Base-by-base conservation (phyloP, 192 early-diverging fungal genomes). In the Allomyces macrogynus region DNA sequence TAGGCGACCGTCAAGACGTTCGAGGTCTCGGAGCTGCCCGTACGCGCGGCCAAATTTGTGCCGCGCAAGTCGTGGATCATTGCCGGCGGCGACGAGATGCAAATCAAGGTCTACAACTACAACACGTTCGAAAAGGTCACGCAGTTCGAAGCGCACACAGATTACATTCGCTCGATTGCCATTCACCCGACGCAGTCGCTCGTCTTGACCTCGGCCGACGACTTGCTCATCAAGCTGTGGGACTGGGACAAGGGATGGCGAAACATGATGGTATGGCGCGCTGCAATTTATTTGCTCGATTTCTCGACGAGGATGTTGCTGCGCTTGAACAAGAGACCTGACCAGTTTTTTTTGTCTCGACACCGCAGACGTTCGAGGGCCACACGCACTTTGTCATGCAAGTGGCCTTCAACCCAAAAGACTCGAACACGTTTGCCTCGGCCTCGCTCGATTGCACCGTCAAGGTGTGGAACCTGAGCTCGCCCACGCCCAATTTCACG, bases 201-300 rank as follows among this genome's bases (percentile, higher is more conserved):
- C 63, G 78, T 99, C 25, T 76, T 99, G 61, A 91, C 92, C 3
- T 85, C 90, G 63, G 95, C 93, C 5, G 96, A 99, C 70, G 96
- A 99, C 68, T 90, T 91, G 87, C 81, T 86, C 4, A 94, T 99
- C 73, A 94, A 93, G 73, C 77, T 99, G 65, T 99, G 95, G 95
- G 91, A 99, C 77, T 99, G 95, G 95, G 96, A 99, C 54, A 95
- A 95, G 75, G 85, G 84, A 72, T 99, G 96, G 96, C 93, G 85
- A 73, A 91, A 89, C 76, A 75, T 91, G 49, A 57, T 57, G 49
- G 49, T 57, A n/a, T n/a, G 49, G 0, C 8, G 10, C 18, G 4
- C 23, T 18, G n/a, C 14, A 3, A n/a, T 54, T 65, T 26, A 7
- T 25, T 62, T 23, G 9, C 40, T 14, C 40, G 11, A 24, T 8